Conservation (phyloP, 2,329 filamentous ascomycete genomes). For the Didymella arachidicola region DNA sequence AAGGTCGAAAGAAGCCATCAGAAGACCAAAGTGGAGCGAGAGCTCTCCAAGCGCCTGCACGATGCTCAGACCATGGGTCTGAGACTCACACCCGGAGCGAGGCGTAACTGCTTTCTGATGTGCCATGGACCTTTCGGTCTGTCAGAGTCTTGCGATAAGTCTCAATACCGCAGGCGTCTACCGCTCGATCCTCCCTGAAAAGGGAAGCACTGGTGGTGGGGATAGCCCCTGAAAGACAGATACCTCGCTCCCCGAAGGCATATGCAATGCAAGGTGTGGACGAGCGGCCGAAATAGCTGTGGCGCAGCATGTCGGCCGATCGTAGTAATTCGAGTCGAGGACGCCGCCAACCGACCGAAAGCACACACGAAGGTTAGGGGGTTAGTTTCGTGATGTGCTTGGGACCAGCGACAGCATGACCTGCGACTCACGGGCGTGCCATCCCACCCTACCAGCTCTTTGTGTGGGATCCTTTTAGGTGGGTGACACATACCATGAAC, state of each 20-base stretch:
- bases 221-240: constrained; percentile 30
- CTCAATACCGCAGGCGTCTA: constrained; percentile 38
- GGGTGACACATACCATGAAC: constrained; percentile 23
- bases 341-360: constrained; percentile 7
- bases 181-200: constrained; percentile 33
- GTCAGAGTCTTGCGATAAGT: constrained; percentile 24
- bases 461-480: constrained; percentile 14
- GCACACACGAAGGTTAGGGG: constrained; percentile 15
- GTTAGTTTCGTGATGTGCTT: constrained; percentile 15
- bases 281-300: constrained; percentile 9
- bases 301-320: constrained; percentile 10
- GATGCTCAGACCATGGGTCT: constrained; percentile 8
- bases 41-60: constrained; percentile 7
- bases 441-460: constrained; percentile 20
- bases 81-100: constrained; percentile 15
- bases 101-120: constrained; percentile 20
- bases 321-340: constrained; percentile 15
- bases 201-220: constrained; percentile 34
- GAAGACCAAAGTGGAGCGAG: constrained; percentile 7
- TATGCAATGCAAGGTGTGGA: constrained; percentile 14
- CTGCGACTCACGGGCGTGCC: constrained; percentile 23
- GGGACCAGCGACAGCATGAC: constrained; percentile 1
- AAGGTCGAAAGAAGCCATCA: constrained; percentile 14
- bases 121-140: constrained; percentile 35
- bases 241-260: constrained; percentile 25